Evolutionary conservation across 192 early-diverging fungal species (phyloP), one percentile per base, ranked within the genome.

Genomic region (Coemansia sp.): DNA sequence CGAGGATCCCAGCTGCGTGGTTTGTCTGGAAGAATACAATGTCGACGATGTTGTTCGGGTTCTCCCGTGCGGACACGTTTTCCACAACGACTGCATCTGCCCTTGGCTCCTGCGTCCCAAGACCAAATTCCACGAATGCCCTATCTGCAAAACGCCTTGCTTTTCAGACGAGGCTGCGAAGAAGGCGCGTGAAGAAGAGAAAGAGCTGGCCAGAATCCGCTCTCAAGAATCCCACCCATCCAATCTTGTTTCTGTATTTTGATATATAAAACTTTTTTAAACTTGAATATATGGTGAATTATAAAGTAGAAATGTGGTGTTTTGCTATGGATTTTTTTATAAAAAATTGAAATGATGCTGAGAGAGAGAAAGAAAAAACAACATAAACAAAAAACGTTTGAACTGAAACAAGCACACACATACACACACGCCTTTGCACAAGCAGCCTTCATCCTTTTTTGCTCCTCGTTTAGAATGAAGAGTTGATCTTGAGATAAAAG

Each of bases 11-110:
- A 82, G 64, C 10, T 92, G 90, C 57, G 85, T 87, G 3, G 73
- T 92, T 18, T 92, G 90, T 65, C 72, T 91, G n/a, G 85, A 84
- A 45, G 86, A 86, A 28, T 91, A 88, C 57, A 61, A 66, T 42
- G 62, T 69, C 4, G 85, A 76, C 29, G 87, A 88, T 20, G 29
- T 56, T 8, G 75, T 92, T 34, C 85, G 90, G 14, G 79, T 85
- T 16, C 75, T 92, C 4, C 79, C 82, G 0, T 92, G 90, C 64
- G 66, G 65, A 0, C 90, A 92, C 69, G 73, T 82, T 36, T 91
- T 86, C 64, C 90, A 92, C 73, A 71, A 76, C 34, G 69, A 60
- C 8, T 92, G 90, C 58, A 85, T 91, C 42, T 84, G 82, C 12
- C 73, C 40, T 12, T 83, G 81, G 81, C 61, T 83, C 17, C 51